A percentile compares a stretch with the other conserved stretches of the same genome.
phyloP scores from a whole-genome alignment of 352 stramenopile genomes.

The Lagenidium sp. region DNA sequence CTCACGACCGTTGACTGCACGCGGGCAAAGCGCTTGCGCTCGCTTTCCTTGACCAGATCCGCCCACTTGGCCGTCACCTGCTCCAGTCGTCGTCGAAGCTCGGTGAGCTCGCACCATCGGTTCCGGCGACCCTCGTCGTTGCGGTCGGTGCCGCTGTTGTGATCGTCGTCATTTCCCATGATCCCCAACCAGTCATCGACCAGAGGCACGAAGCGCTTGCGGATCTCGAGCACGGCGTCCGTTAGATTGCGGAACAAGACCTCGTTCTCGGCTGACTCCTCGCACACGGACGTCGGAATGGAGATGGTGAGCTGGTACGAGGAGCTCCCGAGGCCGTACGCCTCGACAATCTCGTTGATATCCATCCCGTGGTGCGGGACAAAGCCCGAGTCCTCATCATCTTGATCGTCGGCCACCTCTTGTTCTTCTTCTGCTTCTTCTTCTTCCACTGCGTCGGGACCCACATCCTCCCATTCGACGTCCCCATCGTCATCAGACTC shows the following conservation, averaged over 20 bases:
- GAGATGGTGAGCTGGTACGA: slow-evolving; percentile 68
- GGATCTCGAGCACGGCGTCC: slow-evolving; percentile 47
- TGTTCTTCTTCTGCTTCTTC: slow-evolving; percentile 1
- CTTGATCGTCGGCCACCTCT: neutral
- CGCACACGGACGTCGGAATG: slow-evolving; percentile 43
- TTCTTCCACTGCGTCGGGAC: neutral
- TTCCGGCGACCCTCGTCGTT: slow-evolving; percentile 7
- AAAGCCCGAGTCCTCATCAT: slow-evolving; percentile 7
- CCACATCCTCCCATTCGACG: slow-evolving; percentile 11
- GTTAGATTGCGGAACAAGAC: slow-evolving; percentile 42
- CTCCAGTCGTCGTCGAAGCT: slow-evolving; percentile 15
- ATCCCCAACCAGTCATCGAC: slow-evolving; percentile 35
- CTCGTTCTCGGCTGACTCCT: slow-evolving; percentile 58
- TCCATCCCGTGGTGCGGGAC: slow-evolving; percentile 32
- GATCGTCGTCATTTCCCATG: neutral
- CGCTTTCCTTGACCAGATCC: slow-evolving; percentile 25
- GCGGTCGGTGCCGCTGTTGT: neutral
- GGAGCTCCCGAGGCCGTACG: slow-evolving; percentile 65
- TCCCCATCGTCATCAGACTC: slow-evolving; percentile 3
- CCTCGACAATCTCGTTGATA: slow-evolving; percentile 71
- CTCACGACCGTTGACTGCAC: slow-evolving; percentile 18
- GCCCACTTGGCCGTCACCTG: slow-evolving; percentile 28
- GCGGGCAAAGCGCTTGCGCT: slow-evolving; percentile 20
- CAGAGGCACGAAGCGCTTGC: slow-evolving; percentile 64
- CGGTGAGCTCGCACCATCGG: slow-evolving; percentile 6